Evolutionary conservation across 495 filamentous ascomycete species (phyloP).

Genomic region (Penicillium verhagenii): DNA sequence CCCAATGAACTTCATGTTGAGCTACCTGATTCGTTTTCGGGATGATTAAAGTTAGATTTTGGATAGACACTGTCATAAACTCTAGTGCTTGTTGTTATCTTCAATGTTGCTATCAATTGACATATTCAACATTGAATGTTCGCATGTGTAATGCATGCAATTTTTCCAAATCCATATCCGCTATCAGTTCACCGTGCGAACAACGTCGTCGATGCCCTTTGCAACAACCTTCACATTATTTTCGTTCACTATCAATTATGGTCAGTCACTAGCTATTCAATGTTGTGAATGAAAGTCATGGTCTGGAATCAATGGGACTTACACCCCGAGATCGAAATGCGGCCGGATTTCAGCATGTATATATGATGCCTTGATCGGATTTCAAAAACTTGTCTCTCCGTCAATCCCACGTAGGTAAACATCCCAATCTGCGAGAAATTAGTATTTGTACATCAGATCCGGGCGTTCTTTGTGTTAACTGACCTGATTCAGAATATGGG

Average conservation of each 20-base stretch:
- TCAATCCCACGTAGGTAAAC: conserved; percentile 28
- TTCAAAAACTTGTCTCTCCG: conserved; percentile 15
- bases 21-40: too few species aligned
- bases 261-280: not conserved
- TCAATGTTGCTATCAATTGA: too few species aligned
- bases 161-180: too few species aligned
- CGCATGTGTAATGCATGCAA: too few species aligned
- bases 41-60: too few species aligned
- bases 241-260: conserved; percentile 17
- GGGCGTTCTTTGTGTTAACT: not conserved
- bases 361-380: conserved; percentile 24
- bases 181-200: conserved; percentile 6
- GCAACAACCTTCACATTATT: conserved; percentile 29
- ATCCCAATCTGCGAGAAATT: conserved; percentile 25
- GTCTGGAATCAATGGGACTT: conserved; percentile 4
- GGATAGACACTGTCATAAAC: not conserved
- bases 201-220: conserved; percentile 15
- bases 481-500: conserved; percentile 6
- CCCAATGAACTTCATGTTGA: not conserved
- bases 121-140: too few species aligned
- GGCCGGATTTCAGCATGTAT: conserved; percentile 23
- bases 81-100: not conserved
- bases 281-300: not conserved
- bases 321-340: conserved; percentile 33
- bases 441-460: not conserved